A percentile compares a stretch with the other conserved stretches of the same genome.
These are phyloP conservation scores for Spizellomyces sp. DNA, from an alignment of 192 early-diverging fungal species.

Conservation along the genomic window DNA sequence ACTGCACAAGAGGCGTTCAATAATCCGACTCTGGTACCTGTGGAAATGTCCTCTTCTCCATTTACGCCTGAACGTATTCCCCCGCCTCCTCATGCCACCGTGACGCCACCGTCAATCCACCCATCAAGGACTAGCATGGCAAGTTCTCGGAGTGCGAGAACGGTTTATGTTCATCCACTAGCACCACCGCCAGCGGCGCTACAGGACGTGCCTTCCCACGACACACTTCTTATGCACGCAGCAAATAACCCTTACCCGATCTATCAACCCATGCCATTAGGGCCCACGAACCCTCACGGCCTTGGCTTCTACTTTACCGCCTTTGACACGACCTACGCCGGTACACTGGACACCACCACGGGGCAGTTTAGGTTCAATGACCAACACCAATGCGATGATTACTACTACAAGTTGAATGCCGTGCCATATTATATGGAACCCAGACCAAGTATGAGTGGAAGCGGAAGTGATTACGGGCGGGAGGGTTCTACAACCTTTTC, in stretches of 20 bases:
- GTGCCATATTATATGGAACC: neutral
- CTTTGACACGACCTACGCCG: conserved; percentile 5
- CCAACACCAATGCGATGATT: conserved; percentile 1
- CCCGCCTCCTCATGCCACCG: neutral
- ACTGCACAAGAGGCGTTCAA: neutral
- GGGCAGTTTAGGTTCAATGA: conserved; percentile 16
- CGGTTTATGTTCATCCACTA: neutral
- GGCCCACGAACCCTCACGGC: conserved; percentile 11
- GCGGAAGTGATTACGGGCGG: too few relatives aligned
- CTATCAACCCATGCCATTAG: conserved; percentile 12
- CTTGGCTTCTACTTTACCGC: conserved; percentile 15
- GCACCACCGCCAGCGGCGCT: neutral
- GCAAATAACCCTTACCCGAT: conserved; percentile 4
- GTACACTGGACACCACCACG: conserved; percentile 2
- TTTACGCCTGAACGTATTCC: neutral
- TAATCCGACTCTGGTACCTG: neutral
- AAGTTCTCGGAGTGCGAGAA: too few relatives aligned
- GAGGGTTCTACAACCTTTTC: too few relatives aligned
- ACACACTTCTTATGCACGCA: neutral
- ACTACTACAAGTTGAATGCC: conserved; percentile 10
- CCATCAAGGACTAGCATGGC: neutral
- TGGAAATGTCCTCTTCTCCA: neutral
- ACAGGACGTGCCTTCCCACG: neutral
- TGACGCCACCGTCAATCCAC: neutral
- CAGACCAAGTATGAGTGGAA: too few relatives aligned